phyloP scores from a whole-genome alignment of 2,329 filamentous ascomycete species.

The Colletotrichum tabaci region DNA sequence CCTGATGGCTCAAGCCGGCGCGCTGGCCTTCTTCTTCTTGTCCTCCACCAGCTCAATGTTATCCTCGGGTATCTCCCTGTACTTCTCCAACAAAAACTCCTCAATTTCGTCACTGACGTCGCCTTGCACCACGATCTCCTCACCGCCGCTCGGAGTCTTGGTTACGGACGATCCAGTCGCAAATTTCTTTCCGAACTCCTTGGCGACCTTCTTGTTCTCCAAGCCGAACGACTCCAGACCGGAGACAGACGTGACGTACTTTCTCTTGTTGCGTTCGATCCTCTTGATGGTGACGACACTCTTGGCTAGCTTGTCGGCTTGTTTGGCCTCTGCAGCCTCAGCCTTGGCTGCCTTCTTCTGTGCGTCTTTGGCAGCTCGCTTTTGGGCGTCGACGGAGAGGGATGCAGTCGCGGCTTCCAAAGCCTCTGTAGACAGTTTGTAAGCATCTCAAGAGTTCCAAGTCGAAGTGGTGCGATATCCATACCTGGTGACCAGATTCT shows the following conservation, averaged over 20 bases:
- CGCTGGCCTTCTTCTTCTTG: conserved; percentile 82
- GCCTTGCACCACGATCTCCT: conserved; percentile 98
- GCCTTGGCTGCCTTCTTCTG: conserved; percentile 98
- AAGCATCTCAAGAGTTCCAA: conserved; percentile 17
- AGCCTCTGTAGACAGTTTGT: conserved; percentile 70
- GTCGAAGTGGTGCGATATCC: conserved; percentile 40
- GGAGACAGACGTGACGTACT: conserved; percentile 93
- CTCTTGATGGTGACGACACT: conserved; percentile 93
- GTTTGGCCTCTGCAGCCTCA: conserved; percentile 86
- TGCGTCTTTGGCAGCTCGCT: conserved; percentile 95
- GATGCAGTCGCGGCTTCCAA: conserved; percentile 87
- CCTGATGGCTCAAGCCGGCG: conserved; percentile 16
- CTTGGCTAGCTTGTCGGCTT: conserved; percentile 85
- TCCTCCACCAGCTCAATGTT: conserved; percentile 97
- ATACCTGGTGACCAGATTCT: conserved; percentile 89
- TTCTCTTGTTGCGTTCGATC: conserved; percentile 98
- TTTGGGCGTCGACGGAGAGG: conserved; percentile 91
- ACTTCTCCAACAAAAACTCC: conserved; percentile 91
- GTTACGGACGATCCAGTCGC: conserved; percentile 95
- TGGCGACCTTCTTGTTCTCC: conserved; percentile 95
- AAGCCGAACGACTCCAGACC: conserved; percentile 92
- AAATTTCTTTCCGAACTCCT: conserved; percentile 99
- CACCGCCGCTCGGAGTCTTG: conserved; percentile 86
- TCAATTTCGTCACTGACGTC: conserved; percentile 96
- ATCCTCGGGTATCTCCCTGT: conserved; percentile 91